phyloP scores from a whole-genome alignment of 2,329 filamentous ascomycete species.

The Monosporascus sp. region DNA sequence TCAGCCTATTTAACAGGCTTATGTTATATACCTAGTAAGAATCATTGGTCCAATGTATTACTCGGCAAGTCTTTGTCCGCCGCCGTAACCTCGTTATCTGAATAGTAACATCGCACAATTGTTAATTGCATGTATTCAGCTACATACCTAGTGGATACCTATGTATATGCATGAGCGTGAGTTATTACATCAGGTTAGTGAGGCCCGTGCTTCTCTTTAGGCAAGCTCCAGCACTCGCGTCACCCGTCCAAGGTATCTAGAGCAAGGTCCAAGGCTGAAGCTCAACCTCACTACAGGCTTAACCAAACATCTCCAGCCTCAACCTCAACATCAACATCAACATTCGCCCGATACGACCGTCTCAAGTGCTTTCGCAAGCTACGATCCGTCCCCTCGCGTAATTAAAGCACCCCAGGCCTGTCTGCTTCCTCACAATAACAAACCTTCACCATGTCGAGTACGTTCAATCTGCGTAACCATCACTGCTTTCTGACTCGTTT shows the following conservation, averaged over 20 bases:
- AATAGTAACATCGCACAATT: too few relatives aligned
- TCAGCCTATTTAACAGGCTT: too few relatives aligned
- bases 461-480: background rate
- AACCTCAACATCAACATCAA: background rate
- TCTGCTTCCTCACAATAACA: background rate
- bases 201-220: conserved; percentile 23
- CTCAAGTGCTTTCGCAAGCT: background rate
- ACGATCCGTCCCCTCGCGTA: background rate
- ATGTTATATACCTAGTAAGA: too few relatives aligned
- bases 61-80: too few relatives aligned
- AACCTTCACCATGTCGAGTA: conserved; percentile 4
- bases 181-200: background rate
- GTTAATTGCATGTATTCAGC: too few relatives aligned
- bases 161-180: too few relatives aligned
- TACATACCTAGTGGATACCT: too few relatives aligned
- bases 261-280: conserved; percentile 5
- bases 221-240: conserved; percentile 46
- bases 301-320: conserved; percentile 2
- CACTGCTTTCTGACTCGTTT: conserved; percentile 8
- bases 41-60: too few relatives aligned
- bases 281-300: conserved; percentile 11
- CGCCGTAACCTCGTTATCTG: too few relatives aligned
- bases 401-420: background rate
- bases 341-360: background rate
- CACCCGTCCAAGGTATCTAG: conserved; percentile 11